Percentiles rank a stretch among this genome's conserved stretches.
Evolutionary conservation across 225 moss, liverwort and hornwort genomes (phyloP).

Genomic region (Lunularia cruciata): DNA sequence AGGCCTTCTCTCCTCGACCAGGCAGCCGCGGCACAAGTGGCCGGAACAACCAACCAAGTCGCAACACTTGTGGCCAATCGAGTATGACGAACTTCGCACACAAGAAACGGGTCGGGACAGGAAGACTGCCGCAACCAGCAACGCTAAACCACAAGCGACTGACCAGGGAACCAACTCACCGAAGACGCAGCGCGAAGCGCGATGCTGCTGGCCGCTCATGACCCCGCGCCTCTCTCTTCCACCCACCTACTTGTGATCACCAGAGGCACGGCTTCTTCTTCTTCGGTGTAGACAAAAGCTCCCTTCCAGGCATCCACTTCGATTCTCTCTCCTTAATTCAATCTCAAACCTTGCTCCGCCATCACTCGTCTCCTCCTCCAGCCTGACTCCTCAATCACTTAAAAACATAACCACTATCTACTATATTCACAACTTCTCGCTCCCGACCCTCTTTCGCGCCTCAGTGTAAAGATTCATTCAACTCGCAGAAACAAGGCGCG

Average conservation of each 20-base stretch:
- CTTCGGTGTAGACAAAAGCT: neutral
- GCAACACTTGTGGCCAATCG: no score
- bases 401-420: neutral
- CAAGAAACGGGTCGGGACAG: no score
- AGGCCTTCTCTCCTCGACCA: neutral
- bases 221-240: constrained; percentile 27
- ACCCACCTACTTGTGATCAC: neutral
- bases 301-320: neutral
- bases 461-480: neutral
- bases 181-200: constrained; percentile 98
- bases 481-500: neutral
- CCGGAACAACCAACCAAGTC: neutral
- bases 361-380: neutral
- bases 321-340: neutral
- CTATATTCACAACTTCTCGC: neutral
- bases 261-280: no score
- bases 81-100: no score
- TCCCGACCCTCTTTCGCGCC: neutral
- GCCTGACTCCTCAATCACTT: neutral
- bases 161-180: constrained; percentile 37
- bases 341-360: neutral
- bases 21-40: neutral
- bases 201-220: constrained; percentile 98
- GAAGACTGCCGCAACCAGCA: no score
- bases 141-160: neutral